These are phyloP conservation scores for Tephrocybe sp. DNA, from an alignment of 768 basidiomycete genomes.

Conservation along the genomic window DNA sequence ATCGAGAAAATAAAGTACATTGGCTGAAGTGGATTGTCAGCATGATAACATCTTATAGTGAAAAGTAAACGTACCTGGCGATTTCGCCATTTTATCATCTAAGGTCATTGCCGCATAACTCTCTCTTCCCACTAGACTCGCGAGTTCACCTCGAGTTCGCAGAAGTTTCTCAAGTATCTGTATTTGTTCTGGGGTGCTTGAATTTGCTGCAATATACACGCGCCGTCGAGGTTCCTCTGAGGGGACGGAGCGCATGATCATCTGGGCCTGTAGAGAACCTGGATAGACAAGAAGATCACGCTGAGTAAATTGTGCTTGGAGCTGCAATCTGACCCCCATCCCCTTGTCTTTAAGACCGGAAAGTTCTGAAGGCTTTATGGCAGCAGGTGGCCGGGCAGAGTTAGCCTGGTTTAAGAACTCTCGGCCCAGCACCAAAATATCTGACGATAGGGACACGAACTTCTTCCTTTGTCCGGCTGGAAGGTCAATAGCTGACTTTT, in stretches of 20 bases:
- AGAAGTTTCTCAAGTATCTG: slow-evolving; percentile 76
- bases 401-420: slow-evolving; percentile 75
- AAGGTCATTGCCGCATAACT: slow-evolving; percentile 89
- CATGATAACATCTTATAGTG: neutral
- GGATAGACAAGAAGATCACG: slow-evolving; percentile 81
- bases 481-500: slow-evolving; percentile 93
- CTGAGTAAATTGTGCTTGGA: slow-evolving; percentile 76
- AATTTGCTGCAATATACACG: slow-evolving; percentile 82
- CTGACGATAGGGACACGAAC: slow-evolving; percentile 89
- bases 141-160: slow-evolving; percentile 76
- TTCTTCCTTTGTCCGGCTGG: slow-evolving; percentile 72
- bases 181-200: slow-evolving; percentile 74
- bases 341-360: slow-evolving; percentile 74
- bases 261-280: slow-evolving; percentile 86
- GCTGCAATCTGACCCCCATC: slow-evolving; percentile 70
- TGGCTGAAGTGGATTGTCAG: slow-evolving; percentile 46
- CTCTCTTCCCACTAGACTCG: slow-evolving; percentile 78
- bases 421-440: slow-evolving; percentile 85
- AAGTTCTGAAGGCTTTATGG: slow-evolving; percentile 69
- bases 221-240: slow-evolving; percentile 79
- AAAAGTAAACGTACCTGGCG: slow-evolving; percentile 59
- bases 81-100: slow-evolving; percentile 96
- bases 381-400: slow-evolving; percentile 61
- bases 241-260: slow-evolving; percentile 90
- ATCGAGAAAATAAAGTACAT: slow-evolving; percentile 84